Base-by-base conservation (phyloP, 129 eudicot species). In the Tagetes erecta region DNA sequence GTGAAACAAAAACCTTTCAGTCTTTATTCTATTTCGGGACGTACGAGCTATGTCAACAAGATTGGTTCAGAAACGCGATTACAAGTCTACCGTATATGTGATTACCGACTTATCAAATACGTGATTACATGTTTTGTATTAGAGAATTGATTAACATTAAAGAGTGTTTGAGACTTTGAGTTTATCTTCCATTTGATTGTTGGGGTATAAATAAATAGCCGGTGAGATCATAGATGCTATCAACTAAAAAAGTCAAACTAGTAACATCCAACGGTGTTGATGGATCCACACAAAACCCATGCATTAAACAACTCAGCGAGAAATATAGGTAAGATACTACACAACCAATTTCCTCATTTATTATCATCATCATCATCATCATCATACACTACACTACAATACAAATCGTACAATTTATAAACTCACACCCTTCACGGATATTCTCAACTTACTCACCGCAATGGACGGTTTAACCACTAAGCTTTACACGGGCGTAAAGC, bases 381-480 rank as follows among this genome's bases (percentile, higher is more conserved):
- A 12, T 72, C 3, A 1, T 13, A 50, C 49, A 64, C 11, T n/a
- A 59, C 49, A 69, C 36, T 4, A 47, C 11, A 8, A 47, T 11
- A 47, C 13, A 10, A 72, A 71, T 50, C 52, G n/a, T 20, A 20
- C 27, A 20, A 20, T 20, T 20, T 20, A 20, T 20, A 20, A 20
- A 20, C 52, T 9, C 51, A 46, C 13, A 20, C 51, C 3, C 9
- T 0, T 4, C 12, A 40, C 53, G 50, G 13, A 5, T 37, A 30
- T 8, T 20, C 33, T 10, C 37, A 6, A 47, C 60, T 8, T 8
- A 27, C 51, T 46, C 51, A n/a, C 10, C 27, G 57, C 5, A 51
- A 90, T 90, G 96, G 96, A 85, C 75, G 96, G 96, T 3, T 65
- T 84, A 31, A 80, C 96, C 4, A 70, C 84, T 0, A 75, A 52